Evolutionary conservation across 371 early-diverging fungal genomes (phyloP), one percentile per base, ranked within the genome.

Genomic region (Mortierella sp.): DNA sequence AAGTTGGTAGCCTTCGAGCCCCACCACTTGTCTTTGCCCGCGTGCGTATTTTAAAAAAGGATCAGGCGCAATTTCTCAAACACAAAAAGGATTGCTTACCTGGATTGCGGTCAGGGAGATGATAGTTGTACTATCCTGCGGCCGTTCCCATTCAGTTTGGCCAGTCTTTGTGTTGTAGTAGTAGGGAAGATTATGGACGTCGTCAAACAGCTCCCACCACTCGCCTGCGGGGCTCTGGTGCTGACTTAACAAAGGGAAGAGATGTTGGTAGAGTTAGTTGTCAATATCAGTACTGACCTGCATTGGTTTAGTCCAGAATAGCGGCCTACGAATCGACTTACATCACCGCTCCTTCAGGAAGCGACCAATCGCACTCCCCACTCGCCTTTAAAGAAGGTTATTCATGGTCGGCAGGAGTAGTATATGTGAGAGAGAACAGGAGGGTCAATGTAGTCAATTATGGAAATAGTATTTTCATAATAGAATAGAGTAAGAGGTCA

Each of bases 171-270:
- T 91, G 83, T 96, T 93, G 86, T 96, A 97, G 82, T 94, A 97
- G 83, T 96, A 98, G 7, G 91, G 91, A 49, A 93, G 82, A 51
- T 92, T 89, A 64, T 93, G 89, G 49, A 88, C 86, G 37, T 96
- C 93, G 83, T 98, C 97, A 75, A 91, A 91, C 42, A 97, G 87
- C 85, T 97, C 96, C 97, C 97, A 97, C 96, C 97, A 98, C 72
- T 97, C 97, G 67, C 91, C 92, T 37, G 87, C 88, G 22, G 93
- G 93, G 66, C 85, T 78, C 60, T 82, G 87, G 34, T 85, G 87
- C n/a, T 85, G 82, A 32, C 92, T 91, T 35, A 13, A 37, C 26
- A 53, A 15, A 4, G 28, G 53, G 28, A 53, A 53, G 53, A 9
- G 2, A 26, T 26, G 5, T 3, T 26, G 26, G 6, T 13, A 53